Evolutionary conservation across 2,329 filamentous ascomycete species (phyloP).

Genomic region (Fusarium citri): DNA sequence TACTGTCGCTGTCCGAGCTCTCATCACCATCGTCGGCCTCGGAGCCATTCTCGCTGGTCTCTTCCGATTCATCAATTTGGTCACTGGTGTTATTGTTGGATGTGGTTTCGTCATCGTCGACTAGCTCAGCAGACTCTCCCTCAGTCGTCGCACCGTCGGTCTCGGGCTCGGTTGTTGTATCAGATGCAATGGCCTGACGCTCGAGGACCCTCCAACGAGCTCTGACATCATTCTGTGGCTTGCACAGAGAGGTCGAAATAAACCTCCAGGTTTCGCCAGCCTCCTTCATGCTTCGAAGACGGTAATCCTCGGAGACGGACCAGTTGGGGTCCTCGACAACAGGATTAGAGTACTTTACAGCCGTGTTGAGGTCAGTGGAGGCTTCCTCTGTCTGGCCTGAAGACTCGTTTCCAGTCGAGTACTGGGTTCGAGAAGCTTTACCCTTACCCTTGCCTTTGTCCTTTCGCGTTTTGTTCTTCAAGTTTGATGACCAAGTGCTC

Average conservation of each 20-base stretch:
- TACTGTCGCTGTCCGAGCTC: neutral
- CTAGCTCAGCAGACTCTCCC: neutral
- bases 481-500: neutral
- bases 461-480: constrained; percentile 12
- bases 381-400: neutral
- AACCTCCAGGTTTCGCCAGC: constrained; percentile 47
- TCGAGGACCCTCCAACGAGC: constrained; percentile 51
- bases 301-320: constrained; percentile 52
- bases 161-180: constrained; percentile 1
- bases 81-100: neutral
- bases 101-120: neutral
- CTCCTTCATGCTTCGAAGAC: constrained; percentile 52
- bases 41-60: neutral
- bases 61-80: neutral
- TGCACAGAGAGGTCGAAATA: constrained; percentile 47
- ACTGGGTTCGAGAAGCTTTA: neutral
- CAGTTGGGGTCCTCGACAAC: constrained; percentile 37
- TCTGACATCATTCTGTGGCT: constrained; percentile 47
- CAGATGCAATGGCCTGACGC: constrained; percentile 17
- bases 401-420: constrained; percentile 19
- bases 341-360: constrained; percentile 6
- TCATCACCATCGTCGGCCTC: neutral
- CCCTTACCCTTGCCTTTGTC: constrained; percentile 13
- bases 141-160: neutral
- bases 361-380: constrained; percentile 10